These are phyloP conservation scores for Abrus precatorius DNA, from an alignment of 306 rosid genomes.

Conservation along the genomic window DNA sequence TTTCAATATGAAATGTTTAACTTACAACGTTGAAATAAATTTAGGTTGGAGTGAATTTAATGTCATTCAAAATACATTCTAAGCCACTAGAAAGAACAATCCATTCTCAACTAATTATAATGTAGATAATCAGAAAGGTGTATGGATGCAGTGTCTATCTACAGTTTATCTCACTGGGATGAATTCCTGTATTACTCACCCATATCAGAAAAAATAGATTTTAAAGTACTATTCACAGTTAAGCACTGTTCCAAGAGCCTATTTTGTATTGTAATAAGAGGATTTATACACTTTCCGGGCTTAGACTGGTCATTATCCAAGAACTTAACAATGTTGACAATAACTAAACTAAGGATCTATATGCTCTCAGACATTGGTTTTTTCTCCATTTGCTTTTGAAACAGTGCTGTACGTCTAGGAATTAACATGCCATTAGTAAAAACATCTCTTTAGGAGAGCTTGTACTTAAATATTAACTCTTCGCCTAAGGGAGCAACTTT, in stretches of 20 bases:
- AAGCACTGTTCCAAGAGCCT: background rate
- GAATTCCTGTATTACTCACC: background rate
- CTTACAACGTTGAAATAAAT: no score
- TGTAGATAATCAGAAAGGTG: background rate
- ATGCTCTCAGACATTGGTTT: background rate
- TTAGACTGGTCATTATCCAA: background rate
- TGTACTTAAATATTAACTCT: slow-evolving; percentile 7
- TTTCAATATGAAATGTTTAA: no score
- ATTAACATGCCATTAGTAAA: slow-evolving; percentile 6
- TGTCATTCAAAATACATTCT: no score
- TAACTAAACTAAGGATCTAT: slow-evolving; percentile 12
- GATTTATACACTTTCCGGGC: background rate
- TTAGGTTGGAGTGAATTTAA: no score
- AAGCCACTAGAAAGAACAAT: background rate
- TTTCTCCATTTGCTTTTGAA: slow-evolving; percentile 1
- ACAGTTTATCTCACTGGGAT: background rate
- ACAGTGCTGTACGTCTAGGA: background rate
- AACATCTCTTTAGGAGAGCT: slow-evolving; percentile 16
- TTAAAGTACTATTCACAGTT: background rate
- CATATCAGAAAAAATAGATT: background rate
- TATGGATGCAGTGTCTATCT: background rate
- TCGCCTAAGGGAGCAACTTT: slow-evolving; percentile 18
- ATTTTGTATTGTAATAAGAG: background rate
- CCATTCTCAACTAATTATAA: background rate
- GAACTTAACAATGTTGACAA: background rate